Conservation (phyloP, 2,329 filamentous ascomycete genomes). For the Epichloe bromicola region DNA sequence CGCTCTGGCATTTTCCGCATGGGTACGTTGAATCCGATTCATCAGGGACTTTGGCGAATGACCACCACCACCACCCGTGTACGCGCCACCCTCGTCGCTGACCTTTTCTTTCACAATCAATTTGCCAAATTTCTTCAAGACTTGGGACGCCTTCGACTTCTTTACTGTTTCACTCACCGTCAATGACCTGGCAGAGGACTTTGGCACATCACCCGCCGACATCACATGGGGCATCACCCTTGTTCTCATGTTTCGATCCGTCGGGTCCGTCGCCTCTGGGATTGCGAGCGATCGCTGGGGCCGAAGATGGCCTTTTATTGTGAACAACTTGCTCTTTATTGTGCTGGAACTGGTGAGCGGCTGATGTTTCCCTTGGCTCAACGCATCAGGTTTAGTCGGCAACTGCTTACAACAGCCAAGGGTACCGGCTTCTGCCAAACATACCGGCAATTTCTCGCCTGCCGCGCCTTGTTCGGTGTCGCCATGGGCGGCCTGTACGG, state of each 20-base stretch:
- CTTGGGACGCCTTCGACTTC: conserved; percentile 55
- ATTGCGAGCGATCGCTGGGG: conserved; percentile 43
- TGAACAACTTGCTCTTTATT: conserved; percentile 63
- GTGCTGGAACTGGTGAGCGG: conserved; percentile 53
- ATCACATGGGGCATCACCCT: conserved; percentile 54
- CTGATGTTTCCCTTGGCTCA: background rate
- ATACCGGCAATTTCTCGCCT: conserved; percentile 59
- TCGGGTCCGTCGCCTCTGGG: conserved; percentile 41
- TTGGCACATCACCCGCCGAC: conserved; percentile 39
- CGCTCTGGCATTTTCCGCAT: conserved; percentile 39
- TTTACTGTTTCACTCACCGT: conserved; percentile 51
- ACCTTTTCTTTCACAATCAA: background rate
- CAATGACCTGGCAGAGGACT: conserved; percentile 37
- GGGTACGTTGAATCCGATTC: conserved; percentile 27
- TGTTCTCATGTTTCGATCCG: conserved; percentile 46
- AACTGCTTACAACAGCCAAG: conserved; percentile 18
- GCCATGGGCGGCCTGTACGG: conserved; percentile 76
- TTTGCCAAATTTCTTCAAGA: conserved; percentile 20
- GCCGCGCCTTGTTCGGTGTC: conserved; percentile 62
- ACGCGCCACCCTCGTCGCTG: background rate
- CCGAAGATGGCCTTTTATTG: conserved; percentile 58
- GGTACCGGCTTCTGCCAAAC: conserved; percentile 56
- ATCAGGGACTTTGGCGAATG: background rate
- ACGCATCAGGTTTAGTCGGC: too few relatives aligned
- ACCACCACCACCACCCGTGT: too few relatives aligned